These are phyloP conservation scores for Beauveria caledonica DNA, from an alignment of 2,329 filamentous ascomycete species.

Conservation along the genomic window DNA sequence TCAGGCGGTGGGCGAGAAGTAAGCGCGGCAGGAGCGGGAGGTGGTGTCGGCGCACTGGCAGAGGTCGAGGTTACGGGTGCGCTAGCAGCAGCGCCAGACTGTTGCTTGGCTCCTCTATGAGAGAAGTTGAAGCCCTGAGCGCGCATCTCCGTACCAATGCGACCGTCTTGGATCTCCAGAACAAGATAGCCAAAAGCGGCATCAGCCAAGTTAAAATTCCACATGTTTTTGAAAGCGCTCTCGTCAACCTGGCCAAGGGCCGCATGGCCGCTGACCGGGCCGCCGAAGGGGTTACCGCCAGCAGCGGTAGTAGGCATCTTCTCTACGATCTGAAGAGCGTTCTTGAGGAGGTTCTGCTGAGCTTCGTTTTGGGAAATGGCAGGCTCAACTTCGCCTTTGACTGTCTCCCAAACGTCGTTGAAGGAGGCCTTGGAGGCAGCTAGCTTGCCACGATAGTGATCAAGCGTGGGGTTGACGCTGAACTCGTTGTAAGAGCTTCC, in stretches of 20 bases:
- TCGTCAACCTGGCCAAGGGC: conserved; percentile 88
- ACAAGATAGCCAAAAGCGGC: conserved; percentile 95
- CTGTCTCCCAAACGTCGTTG: conserved; percentile 98
- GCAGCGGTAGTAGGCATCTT: conserved; percentile 97
- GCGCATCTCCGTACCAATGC: conserved; percentile 97
- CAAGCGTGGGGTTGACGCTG: conserved; percentile 93
- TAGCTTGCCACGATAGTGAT: conserved; percentile 97
- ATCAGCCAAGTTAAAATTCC: conserved; percentile 98
- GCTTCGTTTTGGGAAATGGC: conserved; percentile 90
- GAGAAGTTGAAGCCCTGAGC: conserved; percentile 99
- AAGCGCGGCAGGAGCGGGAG: conserved; percentile 23
- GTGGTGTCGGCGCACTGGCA: conserved; percentile 23
- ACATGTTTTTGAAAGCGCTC: conserved; percentile 99
- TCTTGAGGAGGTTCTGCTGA: conserved; percentile 84
- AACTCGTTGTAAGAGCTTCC: conserved; percentile 99
- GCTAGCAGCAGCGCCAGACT: conserved; percentile 32
- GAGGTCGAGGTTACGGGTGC: conserved; percentile 25
- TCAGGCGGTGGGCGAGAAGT: conserved; percentile 26
- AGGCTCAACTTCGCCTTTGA: conserved; percentile 90
- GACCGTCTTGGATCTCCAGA: conserved; percentile 86
- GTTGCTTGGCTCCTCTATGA: conserved; percentile 80
- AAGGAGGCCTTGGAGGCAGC: conserved; percentile 97
- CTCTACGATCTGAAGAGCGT: conserved; percentile 86
- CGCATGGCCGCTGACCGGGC: conserved; percentile 63
- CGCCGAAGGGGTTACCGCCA: conserved; percentile 93